Conservation (phyloP, 2,329 filamentous ascomycete species). For the Fusarium continuum region DNA sequence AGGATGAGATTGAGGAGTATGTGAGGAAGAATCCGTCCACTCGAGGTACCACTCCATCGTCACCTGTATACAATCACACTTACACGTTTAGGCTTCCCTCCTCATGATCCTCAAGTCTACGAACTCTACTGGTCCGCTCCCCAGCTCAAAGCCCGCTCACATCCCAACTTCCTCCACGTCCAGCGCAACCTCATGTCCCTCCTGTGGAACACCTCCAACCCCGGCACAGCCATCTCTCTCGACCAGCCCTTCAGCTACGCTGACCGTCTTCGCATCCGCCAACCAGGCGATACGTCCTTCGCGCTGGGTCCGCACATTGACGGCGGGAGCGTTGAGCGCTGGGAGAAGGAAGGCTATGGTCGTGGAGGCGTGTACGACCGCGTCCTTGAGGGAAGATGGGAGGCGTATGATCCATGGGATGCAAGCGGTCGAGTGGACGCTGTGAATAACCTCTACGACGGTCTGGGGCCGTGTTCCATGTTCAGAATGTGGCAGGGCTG, state of each 20-base stretch:
- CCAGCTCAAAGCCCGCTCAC: constrained; percentile 73
- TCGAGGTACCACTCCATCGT: constrained; percentile 52
- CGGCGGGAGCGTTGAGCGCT: constrained; percentile 78
- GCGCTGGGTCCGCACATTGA: constrained; percentile 78
- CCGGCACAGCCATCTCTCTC: constrained; percentile 57
- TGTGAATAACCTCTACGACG: constrained; percentile 79
- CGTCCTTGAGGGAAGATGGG: constrained; percentile 80
- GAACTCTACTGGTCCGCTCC: constrained; percentile 79
- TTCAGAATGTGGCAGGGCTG: constrained; percentile 93
- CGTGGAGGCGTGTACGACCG: constrained; percentile 73
- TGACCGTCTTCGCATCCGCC: constrained; percentile 75
- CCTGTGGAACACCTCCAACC: constrained; percentile 67
- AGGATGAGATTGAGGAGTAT: constrained; percentile 71
- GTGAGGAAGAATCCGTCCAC: constrained; percentile 69
- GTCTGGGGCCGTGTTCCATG: constrained; percentile 82
- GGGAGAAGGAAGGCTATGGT: constrained; percentile 76
- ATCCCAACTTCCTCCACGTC: constrained; percentile 69
- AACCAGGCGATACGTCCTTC: constrained; percentile 75
- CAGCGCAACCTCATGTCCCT: constrained; percentile 69
- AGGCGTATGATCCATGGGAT: constrained; percentile 85
- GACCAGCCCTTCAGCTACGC: constrained; percentile 72
- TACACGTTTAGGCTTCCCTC: constrained; percentile 65
- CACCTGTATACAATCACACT: not conserved
- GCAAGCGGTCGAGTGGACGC: constrained; percentile 73
- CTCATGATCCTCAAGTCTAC: constrained; percentile 73